Percentiles rank a stretch among this genome's conserved stretches.
Evolutionary conservation across 495 filamentous ascomycete genomes (phyloP).

Genomic region (Barbatosphaeria neglecta): DNA sequence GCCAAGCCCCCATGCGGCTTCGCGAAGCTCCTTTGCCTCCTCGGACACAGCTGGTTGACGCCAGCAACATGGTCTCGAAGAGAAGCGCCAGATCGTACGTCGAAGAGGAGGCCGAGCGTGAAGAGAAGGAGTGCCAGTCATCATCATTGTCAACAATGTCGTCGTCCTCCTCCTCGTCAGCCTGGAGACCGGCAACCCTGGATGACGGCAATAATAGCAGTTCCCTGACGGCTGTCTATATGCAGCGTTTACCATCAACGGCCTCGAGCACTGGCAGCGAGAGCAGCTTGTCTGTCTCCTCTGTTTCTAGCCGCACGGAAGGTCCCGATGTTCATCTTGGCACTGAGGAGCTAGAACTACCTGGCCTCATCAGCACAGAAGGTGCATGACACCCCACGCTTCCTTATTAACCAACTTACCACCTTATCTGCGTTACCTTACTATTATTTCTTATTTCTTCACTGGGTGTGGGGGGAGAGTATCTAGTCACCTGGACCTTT

Average conservation of each 20-base stretch:
- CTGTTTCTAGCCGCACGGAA: not conserved
- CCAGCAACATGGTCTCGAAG: slow-evolving; percentile 13
- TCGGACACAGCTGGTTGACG: not conserved
- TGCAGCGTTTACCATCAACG: not conserved
- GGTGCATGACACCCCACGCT: not conserved
- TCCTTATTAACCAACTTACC: too few species aligned
- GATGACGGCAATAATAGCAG: slow-evolving; percentile 3
- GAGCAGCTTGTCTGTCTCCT: not conserved
- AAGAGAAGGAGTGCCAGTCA: not conserved
- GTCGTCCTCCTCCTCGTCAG: too few species aligned
- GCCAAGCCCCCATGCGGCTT: not conserved
- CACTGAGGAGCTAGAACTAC: not conserved
- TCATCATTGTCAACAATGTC: slow-evolving; percentile 3
- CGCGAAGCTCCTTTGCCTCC: not conserved
- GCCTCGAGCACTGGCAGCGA: not conserved
- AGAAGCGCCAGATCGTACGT: slow-evolving; percentile 10
- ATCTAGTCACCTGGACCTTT: not conserved
- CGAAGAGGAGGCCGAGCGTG: slow-evolving; percentile 10
- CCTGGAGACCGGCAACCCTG: not conserved
- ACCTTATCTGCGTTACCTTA: too few species aligned
- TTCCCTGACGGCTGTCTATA: not conserved
- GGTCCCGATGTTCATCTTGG: not conserved
- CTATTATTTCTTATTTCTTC: too few species aligned
- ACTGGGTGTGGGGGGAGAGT: not conserved
- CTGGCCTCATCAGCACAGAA: not conserved